Evolutionary conservation across 2,329 filamentous ascomycete species (phyloP).

Genomic region (Aspergillus thermomutatus): DNA sequence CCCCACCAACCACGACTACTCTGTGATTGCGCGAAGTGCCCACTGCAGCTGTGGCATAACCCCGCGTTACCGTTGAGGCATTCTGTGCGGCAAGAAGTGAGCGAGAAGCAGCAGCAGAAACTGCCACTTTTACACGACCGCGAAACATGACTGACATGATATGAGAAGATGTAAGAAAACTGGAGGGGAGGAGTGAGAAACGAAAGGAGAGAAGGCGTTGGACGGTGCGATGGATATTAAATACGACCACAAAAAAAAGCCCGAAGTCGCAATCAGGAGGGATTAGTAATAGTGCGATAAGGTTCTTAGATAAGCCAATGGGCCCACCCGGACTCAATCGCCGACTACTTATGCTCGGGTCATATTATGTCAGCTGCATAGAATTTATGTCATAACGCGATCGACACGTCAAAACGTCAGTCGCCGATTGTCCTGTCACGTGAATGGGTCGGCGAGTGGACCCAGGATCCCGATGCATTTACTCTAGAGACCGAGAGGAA

Average conservation of each 20-base stretch:
- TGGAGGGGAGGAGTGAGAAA: neutral
- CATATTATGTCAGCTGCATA: neutral
- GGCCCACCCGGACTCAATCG: neutral
- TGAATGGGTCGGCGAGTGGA: neutral
- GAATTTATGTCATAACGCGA: neutral
- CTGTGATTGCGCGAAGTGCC: constrained; percentile 51
- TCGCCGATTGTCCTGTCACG: neutral
- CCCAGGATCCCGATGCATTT: neutral
- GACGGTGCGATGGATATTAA: neutral
- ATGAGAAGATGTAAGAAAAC: neutral
- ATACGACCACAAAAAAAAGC: neutral
- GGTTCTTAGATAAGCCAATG: neutral
- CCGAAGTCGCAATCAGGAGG: neutral
- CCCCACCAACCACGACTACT: constrained; percentile 65
- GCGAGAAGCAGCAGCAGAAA: constrained; percentile 16
- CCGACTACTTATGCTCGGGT: neutral
- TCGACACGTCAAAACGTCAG: neutral
- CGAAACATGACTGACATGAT: constrained; percentile 23
- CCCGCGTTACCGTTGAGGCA: constrained; percentile 8
- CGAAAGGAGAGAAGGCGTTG: neutral
- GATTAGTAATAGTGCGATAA: neutral
- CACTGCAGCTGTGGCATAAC: constrained; percentile 34
- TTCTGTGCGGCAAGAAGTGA: constrained; percentile 7
- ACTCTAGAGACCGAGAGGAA: neutral
- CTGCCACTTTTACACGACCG: constrained; percentile 21